Conservation (phyloP, 305 asterid genomes). For the Caryopteris hybrid region DNA sequence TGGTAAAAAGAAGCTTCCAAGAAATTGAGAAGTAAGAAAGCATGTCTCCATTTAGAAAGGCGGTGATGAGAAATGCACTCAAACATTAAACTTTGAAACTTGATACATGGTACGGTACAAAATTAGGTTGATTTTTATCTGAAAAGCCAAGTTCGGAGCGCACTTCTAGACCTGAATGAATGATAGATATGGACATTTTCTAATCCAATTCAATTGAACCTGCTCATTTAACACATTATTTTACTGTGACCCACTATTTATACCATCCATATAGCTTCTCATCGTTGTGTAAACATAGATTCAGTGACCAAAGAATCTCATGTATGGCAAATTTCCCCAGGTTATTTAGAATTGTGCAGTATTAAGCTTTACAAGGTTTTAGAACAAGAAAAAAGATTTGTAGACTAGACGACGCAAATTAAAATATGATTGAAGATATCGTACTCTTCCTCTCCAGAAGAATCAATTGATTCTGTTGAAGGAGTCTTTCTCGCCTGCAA, state of each 20-base stretch:
- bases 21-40: not conserved
- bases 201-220: not conserved
- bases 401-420: constrained; percentile 1
- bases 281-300: not conserved
- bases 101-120: not conserved
- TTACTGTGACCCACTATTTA: not conserved
- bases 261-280: not conserved
- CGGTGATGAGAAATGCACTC: not conserved
- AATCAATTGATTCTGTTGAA: constrained; percentile 67
- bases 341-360: not conserved
- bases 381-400: not conserved
- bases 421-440: constrained; percentile 24
- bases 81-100: not conserved
- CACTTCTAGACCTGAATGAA: not conserved
- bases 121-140: not conserved
- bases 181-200: not conserved
- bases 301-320: not conserved
- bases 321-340: not conserved
- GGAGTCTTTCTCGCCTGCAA: constrained; percentile 66
- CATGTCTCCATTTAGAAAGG: not conserved
- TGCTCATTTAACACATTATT: not conserved
- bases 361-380: not conserved
- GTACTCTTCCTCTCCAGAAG: constrained; percentile 96
- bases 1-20: no score
- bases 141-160: not conserved